Conservation (phyloP, 108 stramenopile genomes). For the Pseudonitzschia pungens region DNA sequence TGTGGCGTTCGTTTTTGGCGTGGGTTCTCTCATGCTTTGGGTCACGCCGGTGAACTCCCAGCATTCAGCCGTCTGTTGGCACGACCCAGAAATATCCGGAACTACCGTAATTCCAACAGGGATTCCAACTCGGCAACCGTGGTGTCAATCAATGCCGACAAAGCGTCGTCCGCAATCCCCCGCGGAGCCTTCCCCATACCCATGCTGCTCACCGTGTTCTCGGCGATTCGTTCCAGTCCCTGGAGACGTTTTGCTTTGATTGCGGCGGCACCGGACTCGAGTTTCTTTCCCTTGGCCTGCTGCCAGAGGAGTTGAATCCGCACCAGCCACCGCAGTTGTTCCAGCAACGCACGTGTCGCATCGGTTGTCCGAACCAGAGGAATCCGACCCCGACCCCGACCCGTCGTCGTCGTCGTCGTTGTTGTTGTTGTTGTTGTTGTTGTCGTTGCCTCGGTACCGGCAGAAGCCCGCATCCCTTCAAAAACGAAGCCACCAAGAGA, state of each 20-base stretch:
- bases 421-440: too few relatives aligned
- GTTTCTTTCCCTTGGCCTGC: neutral
- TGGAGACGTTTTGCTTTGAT: neutral
- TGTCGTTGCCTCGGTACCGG: too few relatives aligned
- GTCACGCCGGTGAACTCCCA: too few relatives aligned
- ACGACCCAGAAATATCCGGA: too few relatives aligned
- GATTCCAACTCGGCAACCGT: neutral
- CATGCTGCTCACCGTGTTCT: neutral
- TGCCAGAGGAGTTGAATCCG: neutral
- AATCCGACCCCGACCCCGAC: too few relatives aligned
- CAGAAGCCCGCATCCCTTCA: neutral
- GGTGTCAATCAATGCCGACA: neutral
- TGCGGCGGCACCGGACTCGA: neutral
- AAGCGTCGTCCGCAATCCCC: neutral
- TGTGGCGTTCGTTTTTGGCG: too few relatives aligned
- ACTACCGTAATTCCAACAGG: conserved; percentile 1
- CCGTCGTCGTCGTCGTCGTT: too few relatives aligned
- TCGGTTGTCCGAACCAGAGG: too few relatives aligned
- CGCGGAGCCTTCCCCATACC: neutral
- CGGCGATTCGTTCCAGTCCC: neutral
- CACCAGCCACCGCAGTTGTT: neutral
- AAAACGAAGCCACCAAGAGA: neutral
- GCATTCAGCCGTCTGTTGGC: too few relatives aligned
- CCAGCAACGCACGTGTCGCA: neutral
- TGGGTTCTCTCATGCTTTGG: too few relatives aligned